Conservation (phyloP, 2,329 filamentous ascomycete genomes). For the Ustulina deusta region DNA sequence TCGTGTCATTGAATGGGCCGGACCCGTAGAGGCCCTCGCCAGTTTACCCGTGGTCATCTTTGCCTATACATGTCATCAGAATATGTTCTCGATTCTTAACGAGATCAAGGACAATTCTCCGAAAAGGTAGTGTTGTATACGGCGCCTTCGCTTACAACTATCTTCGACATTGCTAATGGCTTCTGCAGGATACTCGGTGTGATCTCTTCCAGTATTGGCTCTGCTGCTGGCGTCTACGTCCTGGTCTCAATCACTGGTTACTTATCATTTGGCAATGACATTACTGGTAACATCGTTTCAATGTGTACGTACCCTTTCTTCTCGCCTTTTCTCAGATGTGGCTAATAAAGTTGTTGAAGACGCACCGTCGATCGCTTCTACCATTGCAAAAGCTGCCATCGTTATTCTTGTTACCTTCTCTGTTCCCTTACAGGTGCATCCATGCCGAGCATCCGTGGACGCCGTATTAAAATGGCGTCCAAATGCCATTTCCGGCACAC, state of each 20-base stretch:
- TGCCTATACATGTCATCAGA: conserved; percentile 99
- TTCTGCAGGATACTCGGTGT: conserved; percentile 78
- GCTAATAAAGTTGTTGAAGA: conserved; percentile 56
- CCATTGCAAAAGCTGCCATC: conserved; percentile 93
- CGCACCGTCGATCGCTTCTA: conserved; percentile 81
- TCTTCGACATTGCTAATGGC: conserved; percentile 33
- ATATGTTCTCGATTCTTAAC: conserved; percentile 99
- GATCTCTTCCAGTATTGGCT: conserved; percentile 85
- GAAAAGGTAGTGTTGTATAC: conserved; percentile 51
- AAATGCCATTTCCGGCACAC: conserved; percentile 55
- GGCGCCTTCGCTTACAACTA: background rate
- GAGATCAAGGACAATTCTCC: conserved; percentile 90
- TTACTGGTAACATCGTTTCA: conserved; percentile 91
- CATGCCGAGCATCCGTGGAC: conserved; percentile 93
- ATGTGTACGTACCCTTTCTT: conserved; percentile 74
- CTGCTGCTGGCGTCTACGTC: conserved; percentile 87
- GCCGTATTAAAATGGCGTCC: conserved; percentile 95
- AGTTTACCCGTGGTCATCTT: conserved; percentile 96
- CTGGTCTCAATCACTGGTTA: conserved; percentile 96
- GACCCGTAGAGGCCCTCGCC: conserved; percentile 81
- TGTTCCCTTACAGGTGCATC: conserved; percentile 94
- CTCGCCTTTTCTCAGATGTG: background rate
- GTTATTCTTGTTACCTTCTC: conserved; percentile 97
- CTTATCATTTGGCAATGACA: conserved; percentile 90
- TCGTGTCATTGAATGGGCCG: conserved; percentile 81